Conservation (phyloP, 495 filamentous ascomycete species). For the Penicillium antarcticum region DNA sequence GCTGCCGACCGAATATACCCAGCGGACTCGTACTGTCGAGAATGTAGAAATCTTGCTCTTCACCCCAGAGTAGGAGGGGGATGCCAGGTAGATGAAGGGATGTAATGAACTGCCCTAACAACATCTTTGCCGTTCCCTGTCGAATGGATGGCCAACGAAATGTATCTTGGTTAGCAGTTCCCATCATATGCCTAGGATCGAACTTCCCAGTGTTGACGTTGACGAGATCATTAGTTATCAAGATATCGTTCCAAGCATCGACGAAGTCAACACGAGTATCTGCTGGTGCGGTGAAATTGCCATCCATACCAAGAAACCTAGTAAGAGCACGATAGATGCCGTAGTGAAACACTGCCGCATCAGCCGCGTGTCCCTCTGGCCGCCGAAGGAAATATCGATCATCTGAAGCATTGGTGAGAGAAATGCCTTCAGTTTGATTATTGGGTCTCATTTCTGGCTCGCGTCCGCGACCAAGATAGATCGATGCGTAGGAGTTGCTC, state of each 20-base stretch:
- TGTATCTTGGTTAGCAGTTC: conserved; percentile 68
- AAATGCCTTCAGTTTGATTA: conserved; percentile 42
- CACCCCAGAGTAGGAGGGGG: conserved; percentile 63
- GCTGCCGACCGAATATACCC: conserved; percentile 66
- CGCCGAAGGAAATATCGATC: conserved; percentile 56
- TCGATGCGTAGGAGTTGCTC: conserved; percentile 59
- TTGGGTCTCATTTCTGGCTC: conserved; percentile 13
- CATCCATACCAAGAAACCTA: conserved; percentile 63
- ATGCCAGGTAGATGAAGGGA: conserved; percentile 64
- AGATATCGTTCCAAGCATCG: conserved; percentile 55
- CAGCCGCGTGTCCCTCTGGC: conserved; percentile 52
- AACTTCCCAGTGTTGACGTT: conserved; percentile 64
- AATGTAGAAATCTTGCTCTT: conserved; percentile 68
- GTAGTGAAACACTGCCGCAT: conserved; percentile 68
- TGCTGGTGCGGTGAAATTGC: conserved; percentile 54
- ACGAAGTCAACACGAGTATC: conserved; percentile 58
- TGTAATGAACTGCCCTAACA: conserved; percentile 61
- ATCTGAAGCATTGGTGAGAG: conserved; percentile 43
- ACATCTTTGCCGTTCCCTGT: conserved; percentile 55
- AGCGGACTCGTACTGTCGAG: conserved; percentile 65
- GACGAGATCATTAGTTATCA: conserved; percentile 60
- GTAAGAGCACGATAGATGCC: conserved; percentile 64
- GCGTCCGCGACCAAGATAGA: conserved; percentile 62
- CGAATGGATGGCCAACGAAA: conserved; percentile 69
- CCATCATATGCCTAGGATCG: conserved; percentile 69